Conservation (phyloP, 2,329 filamentous ascomycete genomes). For the Zasmidium cellare region DNA sequence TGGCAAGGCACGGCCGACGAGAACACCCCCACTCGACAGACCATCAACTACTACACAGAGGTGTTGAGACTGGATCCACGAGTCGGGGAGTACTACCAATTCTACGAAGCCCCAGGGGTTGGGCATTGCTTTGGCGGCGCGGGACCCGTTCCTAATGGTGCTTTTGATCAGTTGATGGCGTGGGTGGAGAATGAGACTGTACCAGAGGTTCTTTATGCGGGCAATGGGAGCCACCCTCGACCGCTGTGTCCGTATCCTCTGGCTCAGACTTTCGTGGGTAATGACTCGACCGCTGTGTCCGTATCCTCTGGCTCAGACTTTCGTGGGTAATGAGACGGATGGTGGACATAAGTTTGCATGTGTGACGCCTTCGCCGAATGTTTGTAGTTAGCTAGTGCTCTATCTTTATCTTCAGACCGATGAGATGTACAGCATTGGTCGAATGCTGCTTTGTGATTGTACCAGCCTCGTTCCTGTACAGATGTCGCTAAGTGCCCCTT, state of each 20-base stretch:
- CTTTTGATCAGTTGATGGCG: slow-evolving; percentile 17
- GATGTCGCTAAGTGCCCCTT: too few relatives aligned
- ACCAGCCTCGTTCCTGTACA: too few relatives aligned
- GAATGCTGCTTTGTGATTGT: too few relatives aligned
- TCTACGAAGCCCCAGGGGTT: slow-evolving; percentile 40
- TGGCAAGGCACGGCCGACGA: slow-evolving; percentile 44
- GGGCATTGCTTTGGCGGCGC: slow-evolving; percentile 37
- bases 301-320: not conserved
- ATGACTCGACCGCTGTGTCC: not conserved
- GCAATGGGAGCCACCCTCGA: not conserved
- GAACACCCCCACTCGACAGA: slow-evolving; percentile 38
- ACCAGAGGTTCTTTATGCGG: slow-evolving; percentile 14
- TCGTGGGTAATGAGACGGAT: not conserved
- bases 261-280: not conserved
- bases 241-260: slow-evolving; percentile 1
- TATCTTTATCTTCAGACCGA: too few relatives aligned
- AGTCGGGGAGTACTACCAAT: slow-evolving; percentile 36
- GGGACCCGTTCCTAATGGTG: slow-evolving; percentile 24
- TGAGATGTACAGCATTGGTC: too few relatives aligned
- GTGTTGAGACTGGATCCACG: slow-evolving; percentile 29
- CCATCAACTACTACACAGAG: slow-evolving; percentile 37
- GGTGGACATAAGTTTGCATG: not conserved
- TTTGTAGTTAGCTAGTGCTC: too few relatives aligned
- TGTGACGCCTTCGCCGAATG: not conserved
- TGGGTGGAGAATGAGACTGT: slow-evolving; percentile 33